These are phyloP conservation scores for Murraya koenigii DNA, from an alignment of 345 rosid species.

Conservation along the genomic window DNA sequence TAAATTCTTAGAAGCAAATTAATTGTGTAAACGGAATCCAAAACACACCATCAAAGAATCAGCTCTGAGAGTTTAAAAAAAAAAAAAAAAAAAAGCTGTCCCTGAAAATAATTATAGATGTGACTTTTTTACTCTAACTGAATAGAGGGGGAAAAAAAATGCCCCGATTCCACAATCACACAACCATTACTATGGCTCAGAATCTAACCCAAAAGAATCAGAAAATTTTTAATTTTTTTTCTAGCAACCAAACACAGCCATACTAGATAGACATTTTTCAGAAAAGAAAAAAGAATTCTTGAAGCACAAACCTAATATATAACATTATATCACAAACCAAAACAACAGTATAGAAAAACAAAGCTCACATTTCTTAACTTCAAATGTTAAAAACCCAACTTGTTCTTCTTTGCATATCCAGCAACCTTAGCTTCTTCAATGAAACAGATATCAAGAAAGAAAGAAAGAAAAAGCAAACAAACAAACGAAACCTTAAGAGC, in stretches of 20 bases:
- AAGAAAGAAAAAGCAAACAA: not conserved
- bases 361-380: conserved; percentile 22
- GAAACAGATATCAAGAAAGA: not conserved
- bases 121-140: not conserved
- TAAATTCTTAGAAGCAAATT: not conserved
- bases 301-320: not conserved
- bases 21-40: not conserved
- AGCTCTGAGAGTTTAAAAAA: not conserved
- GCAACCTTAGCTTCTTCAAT: conserved; percentile 8
- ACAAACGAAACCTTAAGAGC: no score
- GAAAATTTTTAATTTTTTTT: not conserved
- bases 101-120: not conserved
- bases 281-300: not conserved
- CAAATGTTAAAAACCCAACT: conserved; percentile 18
- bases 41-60: not conserved
- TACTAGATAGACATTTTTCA: no score
- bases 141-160: not conserved
- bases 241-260: conserved; percentile 6
- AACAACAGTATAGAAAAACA: not conserved
- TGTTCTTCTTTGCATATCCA: conserved; percentile 24
- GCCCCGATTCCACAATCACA: not conserved
- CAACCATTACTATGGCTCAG: not conserved
- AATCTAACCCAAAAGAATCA: not conserved
- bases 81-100: not conserved
- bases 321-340: not conserved